A percentile compares a stretch with the other conserved stretches of the same genome.
These are phyloP conservation scores for Juncus effusus DNA, from an alignment of 176 grass and related monocot species.

Conservation along the genomic window DNA sequence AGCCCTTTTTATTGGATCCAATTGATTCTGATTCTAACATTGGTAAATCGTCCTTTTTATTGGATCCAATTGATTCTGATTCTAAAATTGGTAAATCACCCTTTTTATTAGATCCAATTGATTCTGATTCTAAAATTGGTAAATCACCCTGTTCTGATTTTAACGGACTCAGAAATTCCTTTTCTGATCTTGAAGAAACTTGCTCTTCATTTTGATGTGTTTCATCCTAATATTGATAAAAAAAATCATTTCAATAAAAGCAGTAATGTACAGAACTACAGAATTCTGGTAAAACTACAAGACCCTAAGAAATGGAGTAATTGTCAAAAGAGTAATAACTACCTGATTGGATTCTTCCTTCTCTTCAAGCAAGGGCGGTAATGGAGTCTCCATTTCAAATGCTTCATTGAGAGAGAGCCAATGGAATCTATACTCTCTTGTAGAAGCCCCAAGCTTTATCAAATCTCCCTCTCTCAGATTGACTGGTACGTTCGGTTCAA, in stretches of 20 bases:
- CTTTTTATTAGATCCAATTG: not conserved
- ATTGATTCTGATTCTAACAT: conserved; percentile 34
- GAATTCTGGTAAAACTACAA: too few species aligned
- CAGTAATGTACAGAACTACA: not conserved
- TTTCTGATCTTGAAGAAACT: conserved; percentile 31
- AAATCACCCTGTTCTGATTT: conserved; percentile 10
- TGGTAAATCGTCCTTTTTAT: too few species aligned
- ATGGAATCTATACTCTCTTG: conserved; percentile 67
- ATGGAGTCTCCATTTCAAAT: conserved; percentile 59
- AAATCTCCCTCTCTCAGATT: conserved; percentile 52
- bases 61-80: too few species aligned
- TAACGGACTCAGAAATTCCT: conserved; percentile 12
- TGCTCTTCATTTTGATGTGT: conserved; percentile 12
- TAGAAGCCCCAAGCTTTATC: conserved; percentile 61
- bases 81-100: conserved; percentile 4
- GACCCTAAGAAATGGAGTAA: conserved; percentile 5
- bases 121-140: not conserved
- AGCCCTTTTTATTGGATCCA: conserved; percentile 33
- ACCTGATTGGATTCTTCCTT: conserved; percentile 65
- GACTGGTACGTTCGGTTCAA: conserved; percentile 46
- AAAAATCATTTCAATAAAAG: not conserved
- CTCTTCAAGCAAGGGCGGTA: conserved; percentile 61
- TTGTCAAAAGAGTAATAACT: not conserved
- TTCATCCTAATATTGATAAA: conserved; percentile 18
- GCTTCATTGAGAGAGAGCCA: conserved; percentile 65